These are phyloP conservation scores for Macadamia integrifolia DNA, from an alignment of 164 flowering plant species.

Conservation along the genomic window DNA sequence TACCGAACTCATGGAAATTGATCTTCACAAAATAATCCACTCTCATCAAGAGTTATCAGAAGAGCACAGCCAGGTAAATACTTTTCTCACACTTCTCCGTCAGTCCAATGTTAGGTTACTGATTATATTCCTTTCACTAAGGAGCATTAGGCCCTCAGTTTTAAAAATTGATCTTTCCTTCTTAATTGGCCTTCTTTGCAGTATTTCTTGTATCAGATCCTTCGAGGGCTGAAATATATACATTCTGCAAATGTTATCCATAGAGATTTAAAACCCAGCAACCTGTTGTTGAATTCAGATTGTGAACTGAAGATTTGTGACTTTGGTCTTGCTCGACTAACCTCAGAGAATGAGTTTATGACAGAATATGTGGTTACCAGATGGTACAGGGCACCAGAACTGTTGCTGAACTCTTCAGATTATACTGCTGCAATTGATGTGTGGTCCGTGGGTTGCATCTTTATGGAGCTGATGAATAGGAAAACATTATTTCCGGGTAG, in stretches of 20 bases:
- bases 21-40: conserved; percentile 88
- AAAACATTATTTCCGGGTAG: conserved; percentile 83
- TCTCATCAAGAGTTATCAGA: conserved; percentile 87
- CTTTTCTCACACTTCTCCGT: neutral
- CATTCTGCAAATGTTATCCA: conserved; percentile 52
- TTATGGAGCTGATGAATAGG: conserved; percentile 86
- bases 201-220: conserved; percentile 93
- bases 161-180: conserved; percentile 7
- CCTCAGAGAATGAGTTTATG: conserved; percentile 76
- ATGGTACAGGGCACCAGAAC: conserved; percentile 97
- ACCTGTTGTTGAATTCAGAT: conserved; percentile 78
- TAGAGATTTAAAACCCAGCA: conserved; percentile 83
- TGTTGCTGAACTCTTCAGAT: conserved; percentile 76
- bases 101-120: neutral
- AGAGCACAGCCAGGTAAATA: conserved; percentile 82
- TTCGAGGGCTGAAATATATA: conserved; percentile 86
- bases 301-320: conserved; percentile 90
- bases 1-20: conserved; percentile 93
- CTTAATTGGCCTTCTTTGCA: conserved; percentile 32
- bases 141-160: neutral
- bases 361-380: conserved; percentile 96
- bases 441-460: conserved; percentile 98
- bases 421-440: conserved; percentile 25
- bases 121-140: neutral
- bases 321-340: conserved; percentile 93